phyloP scores from a whole-genome alignment of 139 green algal species.

The Chloropicon primus region DNA sequence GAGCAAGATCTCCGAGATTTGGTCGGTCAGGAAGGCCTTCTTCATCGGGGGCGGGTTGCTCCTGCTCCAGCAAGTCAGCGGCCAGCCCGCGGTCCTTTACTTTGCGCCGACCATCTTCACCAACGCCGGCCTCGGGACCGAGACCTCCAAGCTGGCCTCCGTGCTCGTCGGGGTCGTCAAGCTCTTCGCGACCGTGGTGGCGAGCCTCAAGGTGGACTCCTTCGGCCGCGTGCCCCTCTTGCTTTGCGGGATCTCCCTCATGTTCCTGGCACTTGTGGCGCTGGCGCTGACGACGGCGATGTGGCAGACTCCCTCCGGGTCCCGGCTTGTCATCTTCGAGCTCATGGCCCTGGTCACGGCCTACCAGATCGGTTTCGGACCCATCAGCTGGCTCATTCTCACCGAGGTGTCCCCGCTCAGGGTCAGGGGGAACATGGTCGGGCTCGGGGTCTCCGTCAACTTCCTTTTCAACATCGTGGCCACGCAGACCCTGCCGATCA shows the following conservation, averaged over 20 bases:
- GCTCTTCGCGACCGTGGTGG: conserved; percentile 66
- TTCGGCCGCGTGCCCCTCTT: conserved; percentile 71
- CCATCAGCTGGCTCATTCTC: conserved; percentile 63
- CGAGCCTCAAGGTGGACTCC: conserved; percentile 61
- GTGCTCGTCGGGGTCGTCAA: conserved; percentile 75
- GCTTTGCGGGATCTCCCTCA: conserved; percentile 50
- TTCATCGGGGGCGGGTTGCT: conserved; percentile 24
- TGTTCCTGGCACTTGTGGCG: conserved; percentile 44
- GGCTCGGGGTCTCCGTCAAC: conserved; percentile 71
- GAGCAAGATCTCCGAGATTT: conserved; percentile 14
- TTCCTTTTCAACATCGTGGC: conserved; percentile 62
- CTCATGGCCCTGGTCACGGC: not conserved
- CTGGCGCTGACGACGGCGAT: conserved; percentile 16
- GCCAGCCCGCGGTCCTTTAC: conserved; percentile 84
- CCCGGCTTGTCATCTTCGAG: not conserved
- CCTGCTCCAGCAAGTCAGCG: conserved; percentile 58
- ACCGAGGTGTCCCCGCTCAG: conserved; percentile 43
- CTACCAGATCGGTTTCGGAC: conserved; percentile 53
- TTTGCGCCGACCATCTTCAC: conserved; percentile 56
- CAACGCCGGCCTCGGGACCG: conserved; percentile 44
- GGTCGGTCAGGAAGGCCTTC: conserved; percentile 15
- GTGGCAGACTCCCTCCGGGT: not conserved
- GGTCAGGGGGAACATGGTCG: conserved; percentile 41
- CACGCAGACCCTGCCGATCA: not conserved
- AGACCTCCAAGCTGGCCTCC: conserved; percentile 18